Evolutionary conservation across 371 early-diverging fungal genomes (phyloP).

Genomic region (Chytridium lagenaria): DNA sequence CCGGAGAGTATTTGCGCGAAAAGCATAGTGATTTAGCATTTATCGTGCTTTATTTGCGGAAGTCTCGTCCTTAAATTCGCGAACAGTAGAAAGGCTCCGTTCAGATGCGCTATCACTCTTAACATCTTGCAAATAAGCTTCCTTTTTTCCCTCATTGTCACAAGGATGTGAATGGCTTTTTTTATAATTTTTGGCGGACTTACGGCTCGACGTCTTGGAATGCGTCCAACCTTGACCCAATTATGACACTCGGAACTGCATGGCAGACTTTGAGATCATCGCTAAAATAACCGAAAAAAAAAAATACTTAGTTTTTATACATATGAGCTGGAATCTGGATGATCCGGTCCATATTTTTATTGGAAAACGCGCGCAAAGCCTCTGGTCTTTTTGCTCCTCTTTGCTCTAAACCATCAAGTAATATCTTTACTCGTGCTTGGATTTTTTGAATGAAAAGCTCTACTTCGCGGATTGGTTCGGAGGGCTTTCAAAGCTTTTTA

Average conservation of each 20-base stretch:
- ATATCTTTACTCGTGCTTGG: slow-evolving; percentile 28
- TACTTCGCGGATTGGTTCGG: slow-evolving; percentile 35
- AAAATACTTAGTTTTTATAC: no score
- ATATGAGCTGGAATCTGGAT: slow-evolving; percentile 46
- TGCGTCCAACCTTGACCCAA: slow-evolving; percentile 54
- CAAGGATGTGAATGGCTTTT: slow-evolving; percentile 56
- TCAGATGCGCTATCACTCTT: slow-evolving; percentile 53
- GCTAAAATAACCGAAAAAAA: slow-evolving; percentile 53
- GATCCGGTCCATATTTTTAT: slow-evolving; percentile 51
- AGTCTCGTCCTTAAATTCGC: slow-evolving; percentile 46
- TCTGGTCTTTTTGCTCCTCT: slow-evolving; percentile 60
- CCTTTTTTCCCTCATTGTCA: slow-evolving; percentile 48
- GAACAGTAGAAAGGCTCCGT: slow-evolving; percentile 55
- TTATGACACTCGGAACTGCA: slow-evolving; percentile 50
- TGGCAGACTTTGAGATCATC: slow-evolving; percentile 42
- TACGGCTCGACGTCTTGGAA: slow-evolving; percentile 56
- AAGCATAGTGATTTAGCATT: slow-evolving; percentile 48
- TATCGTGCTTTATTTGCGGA: slow-evolving; percentile 34
- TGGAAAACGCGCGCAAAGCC: slow-evolving; percentile 40
- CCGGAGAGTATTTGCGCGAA: slow-evolving; percentile 38
- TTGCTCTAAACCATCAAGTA: slow-evolving; percentile 49
- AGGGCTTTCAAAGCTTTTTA: slow-evolving; percentile 39
- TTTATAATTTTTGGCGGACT: slow-evolving; percentile 49
- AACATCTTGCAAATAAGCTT: slow-evolving; percentile 48
- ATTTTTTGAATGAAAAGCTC: slow-evolving; percentile 45